Conservation (phyloP, 2,329 filamentous ascomycete genomes). For the Penicillium sp. region DNA sequence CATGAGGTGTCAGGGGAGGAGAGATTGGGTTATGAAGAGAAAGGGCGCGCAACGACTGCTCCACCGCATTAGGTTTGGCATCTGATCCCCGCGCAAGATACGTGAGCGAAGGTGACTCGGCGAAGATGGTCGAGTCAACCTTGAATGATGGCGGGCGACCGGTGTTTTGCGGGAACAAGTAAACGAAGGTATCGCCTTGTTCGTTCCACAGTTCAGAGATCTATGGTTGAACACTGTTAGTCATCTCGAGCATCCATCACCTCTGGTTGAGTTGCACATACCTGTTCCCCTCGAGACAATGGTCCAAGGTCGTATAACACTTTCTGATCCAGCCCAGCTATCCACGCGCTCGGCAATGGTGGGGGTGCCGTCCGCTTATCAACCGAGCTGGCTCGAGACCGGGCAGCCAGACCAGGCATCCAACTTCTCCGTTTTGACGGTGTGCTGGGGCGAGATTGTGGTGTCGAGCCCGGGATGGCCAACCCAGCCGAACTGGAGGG, state of each 20-base stretch:
- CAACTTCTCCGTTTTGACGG: conserved; percentile 42
- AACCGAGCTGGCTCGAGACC: conserved; percentile 30
- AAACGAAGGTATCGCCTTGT: conserved; percentile 57
- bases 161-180: conserved; percentile 54
- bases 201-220: conserved; percentile 58
- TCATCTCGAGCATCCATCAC: too few relatives aligned
- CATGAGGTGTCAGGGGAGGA: conserved; percentile 29
- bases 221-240: conserved; percentile 25
- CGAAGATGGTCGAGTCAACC: conserved; percentile 54
- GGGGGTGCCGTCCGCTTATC: conserved; percentile 25
- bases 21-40: conserved; percentile 30
- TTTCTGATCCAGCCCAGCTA: conserved; percentile 53
- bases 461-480: conserved; percentile 29
- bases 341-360: conserved; percentile 49
- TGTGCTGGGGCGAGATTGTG: conserved; percentile 33
- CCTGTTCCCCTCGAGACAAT: conserved; percentile 49
- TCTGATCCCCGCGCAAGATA: conserved; percentile 50
- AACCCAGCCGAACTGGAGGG: conserved; percentile 33
- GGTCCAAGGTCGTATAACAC: conserved; percentile 51
- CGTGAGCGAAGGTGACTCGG: conserved; percentile 52
- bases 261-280: conserved; percentile 30
- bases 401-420: conserved; percentile 42
- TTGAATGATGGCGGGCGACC: conserved; percentile 56
- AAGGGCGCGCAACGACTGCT: conserved; percentile 27
- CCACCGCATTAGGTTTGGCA: conserved; percentile 40